Evolutionary conservation across 768 basidiomycete genomes (phyloP), one percentile per base, ranked within the genome.

Genomic region (Galerina marginata): DNA sequence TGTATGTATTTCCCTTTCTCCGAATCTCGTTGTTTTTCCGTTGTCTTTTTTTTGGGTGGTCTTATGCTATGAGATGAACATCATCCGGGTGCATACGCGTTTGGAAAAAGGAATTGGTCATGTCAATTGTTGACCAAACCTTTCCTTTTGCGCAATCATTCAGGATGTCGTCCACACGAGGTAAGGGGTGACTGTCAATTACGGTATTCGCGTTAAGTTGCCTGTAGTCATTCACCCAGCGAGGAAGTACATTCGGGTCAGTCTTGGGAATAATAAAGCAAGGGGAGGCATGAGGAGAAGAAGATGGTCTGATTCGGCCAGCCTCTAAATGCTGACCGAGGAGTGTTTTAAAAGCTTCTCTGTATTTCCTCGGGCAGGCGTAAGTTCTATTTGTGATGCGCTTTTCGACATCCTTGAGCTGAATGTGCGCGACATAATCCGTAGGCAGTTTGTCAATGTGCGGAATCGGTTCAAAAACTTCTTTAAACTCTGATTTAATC

Each of bases 241-340:
- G 65, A 0, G 76, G 78, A 0, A 75, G 37, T 0, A 62, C 75
- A 0, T 50, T 65, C 0, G 61, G 57, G 44, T 77, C 73, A 0
- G 70, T 46, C 45, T 78, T 78, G 0, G 72, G 77, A 3, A 81
- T 74, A 1, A 81, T 67, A 56, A 81, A 83, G 0, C 72, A 68
- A 0, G 76, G 79, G 0, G 74, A 82, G 0, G 74, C 73, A 44
- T 68, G 72, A 0, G 48, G 43, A 0, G 71, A 75, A 0, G 63
- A 62, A 0, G 74, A 80, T 0, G 70, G 73, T 0, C 64, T 58
- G 0, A 81, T 70, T 0, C 67, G 55, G 0, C 79, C 77, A 2
- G 74, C 69, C 0, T 63, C 67, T 0, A 81, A 49, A 52, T 79
- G 76, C 16, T 75, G 59, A 0, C 78, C 50, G 0, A 83, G 65